Evolutionary conservation across 2,329 filamentous ascomycete species (phyloP), one percentile per base, ranked within the genome.

Genomic region (Metarhizium brunneum): DNA sequence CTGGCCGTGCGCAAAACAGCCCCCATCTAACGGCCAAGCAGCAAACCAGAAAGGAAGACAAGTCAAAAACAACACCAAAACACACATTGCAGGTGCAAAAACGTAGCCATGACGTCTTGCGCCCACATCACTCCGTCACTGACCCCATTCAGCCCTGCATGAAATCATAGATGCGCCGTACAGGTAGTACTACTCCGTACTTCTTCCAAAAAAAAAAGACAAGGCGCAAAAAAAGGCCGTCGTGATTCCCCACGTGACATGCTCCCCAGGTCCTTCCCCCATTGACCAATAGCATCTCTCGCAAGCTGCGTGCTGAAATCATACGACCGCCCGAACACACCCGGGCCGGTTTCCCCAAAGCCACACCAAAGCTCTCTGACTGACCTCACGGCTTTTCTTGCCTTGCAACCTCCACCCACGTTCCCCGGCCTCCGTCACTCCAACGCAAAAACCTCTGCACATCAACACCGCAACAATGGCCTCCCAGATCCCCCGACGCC

Each of bases 401-500:
- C 35, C 48, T n/a, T 29, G n/a, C 29, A 47, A 52, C 54, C n/a
- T 47, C 25, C 32, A 18, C 40, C 43, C 40, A 58, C 6, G 8
- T 14, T 42, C n/a, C 42, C 25, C 25, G 25, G 16, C 6, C 45
- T 8, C 11, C 45, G 25, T 48, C 45, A 29, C 25, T 30, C 20
- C 42, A 10, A 45, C 16, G 16, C 58, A 60, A 57, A 56, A 55
- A 61, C 57, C 56, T 55, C 58, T 48, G 56, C 57, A 58, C 54
- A 58, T 52, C 56, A 59, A 54, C 40, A 52, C 51, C 54, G 48
- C 51, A 63, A 71, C 66, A 68, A 84, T 84, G 80, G 77, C 80
- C 58, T 82, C 81, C 64, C 68, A 78, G 64, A 71, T 82, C 65
- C 73, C 81, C 62, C 79, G 80, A 64, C 75, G 81, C 61, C 74